phyloP scores from a whole-genome alignment of 2,329 filamentous ascomycete genomes.

The Aspergillus proliferans region DNA sequence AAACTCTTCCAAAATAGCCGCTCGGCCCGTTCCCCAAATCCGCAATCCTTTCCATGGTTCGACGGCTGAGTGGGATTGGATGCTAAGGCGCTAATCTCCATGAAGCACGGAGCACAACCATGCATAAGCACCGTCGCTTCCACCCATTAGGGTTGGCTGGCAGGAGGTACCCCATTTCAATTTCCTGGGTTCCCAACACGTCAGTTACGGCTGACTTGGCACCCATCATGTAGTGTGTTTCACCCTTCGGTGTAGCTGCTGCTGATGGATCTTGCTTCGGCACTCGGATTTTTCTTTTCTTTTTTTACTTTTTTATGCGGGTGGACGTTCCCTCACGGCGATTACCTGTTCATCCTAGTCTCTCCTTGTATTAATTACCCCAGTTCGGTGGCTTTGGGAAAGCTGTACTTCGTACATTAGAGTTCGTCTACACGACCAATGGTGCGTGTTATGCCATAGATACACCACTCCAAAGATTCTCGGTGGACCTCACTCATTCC shows the following conservation, averaged over 20 bases:
- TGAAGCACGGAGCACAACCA: neutral
- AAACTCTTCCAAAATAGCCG: conserved; percentile 17
- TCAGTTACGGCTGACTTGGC: neutral
- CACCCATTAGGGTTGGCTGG: neutral
- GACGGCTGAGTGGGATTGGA: neutral
- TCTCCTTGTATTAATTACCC: neutral
- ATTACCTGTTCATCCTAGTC: neutral
- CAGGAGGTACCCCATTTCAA: neutral
- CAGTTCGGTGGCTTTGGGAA: neutral
- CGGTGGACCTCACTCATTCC: neutral
- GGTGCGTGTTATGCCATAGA: neutral
- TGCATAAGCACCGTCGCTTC: neutral
- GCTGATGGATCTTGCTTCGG: conserved; percentile 6
- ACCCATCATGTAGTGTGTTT: neutral
- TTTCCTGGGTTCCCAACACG: neutral
- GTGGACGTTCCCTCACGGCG: neutral
- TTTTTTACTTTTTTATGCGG: neutral
- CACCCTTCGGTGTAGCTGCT: conserved; percentile 1
- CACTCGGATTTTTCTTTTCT: neutral
- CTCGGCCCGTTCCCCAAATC: conserved; percentile 25
- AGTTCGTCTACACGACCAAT: neutral
- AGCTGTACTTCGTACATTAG: neutral
- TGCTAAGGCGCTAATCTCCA: neutral
- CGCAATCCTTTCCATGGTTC: conserved; percentile 11
- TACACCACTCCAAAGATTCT: neutral